A percentile compares a stretch with the other conserved stretches of the same genome.
phyloP scores from a whole-genome alignment of 2,329 filamentous ascomycete genomes.

The Fusarium sp. region DNA sequence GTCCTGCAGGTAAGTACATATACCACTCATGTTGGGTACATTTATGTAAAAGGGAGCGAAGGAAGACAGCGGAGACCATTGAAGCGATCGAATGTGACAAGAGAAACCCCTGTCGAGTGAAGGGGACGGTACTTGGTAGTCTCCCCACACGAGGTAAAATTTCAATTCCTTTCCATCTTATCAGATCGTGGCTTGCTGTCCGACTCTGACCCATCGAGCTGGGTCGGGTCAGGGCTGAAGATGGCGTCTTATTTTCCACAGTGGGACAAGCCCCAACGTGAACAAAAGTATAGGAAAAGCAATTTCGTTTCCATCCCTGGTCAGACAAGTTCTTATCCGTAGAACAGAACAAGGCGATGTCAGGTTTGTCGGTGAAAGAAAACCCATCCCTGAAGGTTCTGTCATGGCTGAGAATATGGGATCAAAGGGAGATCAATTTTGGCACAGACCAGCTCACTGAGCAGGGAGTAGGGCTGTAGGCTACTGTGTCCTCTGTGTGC shows the following conservation, averaged over 20 bases:
- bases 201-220: constrained; percentile 26
- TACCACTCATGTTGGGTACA: not conserved
- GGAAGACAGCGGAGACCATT: not conserved
- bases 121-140: constrained; percentile 23
- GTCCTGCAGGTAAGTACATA: not conserved
- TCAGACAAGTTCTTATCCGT: not conserved
- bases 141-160: constrained; percentile 35
- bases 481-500: constrained; percentile 8
- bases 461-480: constrained; percentile 10
- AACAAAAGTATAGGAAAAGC: not conserved
- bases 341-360: not conserved
- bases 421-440: constrained; percentile 14
- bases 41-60: not conserved
- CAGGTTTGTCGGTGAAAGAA: constrained; percentile 32
- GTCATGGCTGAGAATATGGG: not conserved
- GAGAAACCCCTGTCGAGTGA: constrained; percentile 16
- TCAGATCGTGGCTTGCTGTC: constrained; percentile 39
- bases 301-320: constrained; percentile 24
- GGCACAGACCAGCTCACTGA: constrained; percentile 18
- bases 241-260: not conserved
- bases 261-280: constrained; percentile 6
- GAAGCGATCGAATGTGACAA: constrained; percentile 19
- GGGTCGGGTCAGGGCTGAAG: constrained; percentile 32
- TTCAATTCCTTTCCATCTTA: constrained; percentile 37
- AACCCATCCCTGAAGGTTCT: constrained; percentile 9